Evolutionary conservation across 345 rosid species (phyloP).

Genomic region (Ceriops tagal): DNA sequence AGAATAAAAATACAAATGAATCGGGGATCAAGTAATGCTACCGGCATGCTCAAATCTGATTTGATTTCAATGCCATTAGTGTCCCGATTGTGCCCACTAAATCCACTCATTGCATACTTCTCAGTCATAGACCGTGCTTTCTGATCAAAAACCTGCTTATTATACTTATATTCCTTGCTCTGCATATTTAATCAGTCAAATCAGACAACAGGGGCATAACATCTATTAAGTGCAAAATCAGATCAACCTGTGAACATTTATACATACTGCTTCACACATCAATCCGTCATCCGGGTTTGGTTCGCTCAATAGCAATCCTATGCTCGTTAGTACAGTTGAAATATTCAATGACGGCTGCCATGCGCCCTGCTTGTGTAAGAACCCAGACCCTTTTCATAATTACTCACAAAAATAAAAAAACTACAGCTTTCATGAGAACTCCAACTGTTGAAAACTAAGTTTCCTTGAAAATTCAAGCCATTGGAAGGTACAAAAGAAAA

Average conservation of each 20-base stretch:
- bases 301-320: constrained; percentile 63
- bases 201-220: constrained; percentile 4
- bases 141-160: constrained; percentile 60
- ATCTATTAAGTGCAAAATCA: not conserved
- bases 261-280: constrained; percentile 75
- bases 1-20: not conserved
- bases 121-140: constrained; percentile 69
- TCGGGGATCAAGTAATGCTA: not conserved
- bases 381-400: constrained; percentile 9
- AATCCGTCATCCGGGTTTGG: constrained; percentile 88
- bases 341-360: constrained; percentile 91
- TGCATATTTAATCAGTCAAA: constrained; percentile 31
- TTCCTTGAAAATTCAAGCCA: too few species aligned
- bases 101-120: constrained; percentile 53
- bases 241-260: constrained; percentile 5
- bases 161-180: constrained; percentile 83
- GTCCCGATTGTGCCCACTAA: constrained; percentile 27
- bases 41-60: constrained; percentile 22
- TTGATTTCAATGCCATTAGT: constrained; percentile 25
- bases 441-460: not conserved
- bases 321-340: constrained; percentile 68
- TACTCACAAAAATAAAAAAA: not conserved
- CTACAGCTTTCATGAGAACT: not conserved
- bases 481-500: too few species aligned
- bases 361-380: constrained; percentile 53